Evolutionary conservation across 1,139 yeast species (phyloP).

Genomic region (Yamadazyma atlantica): DNA sequence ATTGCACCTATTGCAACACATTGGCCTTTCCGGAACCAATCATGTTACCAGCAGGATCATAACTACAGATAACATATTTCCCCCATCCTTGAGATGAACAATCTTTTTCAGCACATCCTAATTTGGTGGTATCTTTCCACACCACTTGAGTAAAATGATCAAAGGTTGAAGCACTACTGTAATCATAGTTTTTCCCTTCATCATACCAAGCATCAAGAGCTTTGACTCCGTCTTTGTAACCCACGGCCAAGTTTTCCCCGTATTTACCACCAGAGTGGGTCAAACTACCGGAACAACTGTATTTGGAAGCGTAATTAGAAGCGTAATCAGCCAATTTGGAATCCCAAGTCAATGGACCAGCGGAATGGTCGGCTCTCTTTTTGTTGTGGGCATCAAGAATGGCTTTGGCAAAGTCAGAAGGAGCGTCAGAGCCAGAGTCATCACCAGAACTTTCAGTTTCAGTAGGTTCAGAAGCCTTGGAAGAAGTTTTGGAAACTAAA

Average conservation of each 20-base stretch:
- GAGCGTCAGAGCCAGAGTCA: constrained; percentile 6
- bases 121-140: constrained; percentile 66
- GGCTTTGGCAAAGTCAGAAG: constrained; percentile 28
- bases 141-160: constrained; percentile 87
- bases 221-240: constrained; percentile 51
- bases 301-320: constrained; percentile 60
- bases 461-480: constrained; percentile 6
- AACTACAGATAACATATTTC: constrained; percentile 52
- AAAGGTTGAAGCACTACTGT: constrained; percentile 27
- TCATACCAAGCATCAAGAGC: constrained; percentile 84
- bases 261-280: constrained; percentile 73
- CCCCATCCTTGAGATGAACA: constrained; percentile 51
- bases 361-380: constrained; percentile 68
- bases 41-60: constrained; percentile 52
- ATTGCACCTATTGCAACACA: constrained; percentile 2
- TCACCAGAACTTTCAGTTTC: neutral
- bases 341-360: constrained; percentile 63
- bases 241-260: constrained; percentile 88
- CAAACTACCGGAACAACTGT: constrained; percentile 68
- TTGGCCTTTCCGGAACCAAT: constrained; percentile 41
- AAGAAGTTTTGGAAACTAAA: constrained; percentile 12
- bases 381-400: constrained; percentile 64
- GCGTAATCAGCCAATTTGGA: constrained; percentile 62
- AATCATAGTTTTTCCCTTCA: constrained; percentile 64
- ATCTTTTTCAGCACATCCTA: constrained; percentile 72